Evolutionary conservation across 306 rosid genomes (phyloP).

Genomic region (Gleditsia sinensis): DNA sequence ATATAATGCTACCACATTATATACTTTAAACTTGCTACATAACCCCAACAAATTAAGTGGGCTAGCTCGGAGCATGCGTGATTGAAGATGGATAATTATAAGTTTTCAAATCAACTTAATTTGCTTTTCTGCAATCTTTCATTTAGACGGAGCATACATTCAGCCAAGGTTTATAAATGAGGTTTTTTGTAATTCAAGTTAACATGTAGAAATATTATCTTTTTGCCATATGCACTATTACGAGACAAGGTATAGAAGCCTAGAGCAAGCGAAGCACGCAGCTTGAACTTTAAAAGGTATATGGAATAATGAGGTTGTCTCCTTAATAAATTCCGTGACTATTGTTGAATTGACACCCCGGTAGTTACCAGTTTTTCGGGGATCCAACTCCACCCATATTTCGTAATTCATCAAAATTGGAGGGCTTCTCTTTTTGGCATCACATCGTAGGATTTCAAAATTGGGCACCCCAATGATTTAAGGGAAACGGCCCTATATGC

Average conservation of each 20-base stretch:
- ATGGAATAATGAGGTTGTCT: slow-evolving; percentile 29
- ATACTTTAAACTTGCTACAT: no score
- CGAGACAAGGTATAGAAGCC: neutral
- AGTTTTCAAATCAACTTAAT: no score
- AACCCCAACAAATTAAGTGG: no score
- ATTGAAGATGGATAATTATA: no score
- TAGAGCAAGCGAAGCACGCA: slow-evolving; percentile 2
- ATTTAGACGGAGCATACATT: no score
- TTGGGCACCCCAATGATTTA: slow-evolving; percentile 15
- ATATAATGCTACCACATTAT: no score
- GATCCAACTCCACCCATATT: neutral
- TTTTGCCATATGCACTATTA: neutral
- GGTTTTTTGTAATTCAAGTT: no score
- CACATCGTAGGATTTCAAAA: neutral
- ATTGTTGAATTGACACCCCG: neutral
- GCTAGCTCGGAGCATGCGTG: no score
- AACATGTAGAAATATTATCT: no score
- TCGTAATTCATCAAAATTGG: neutral
- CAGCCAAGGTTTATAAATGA: no score
- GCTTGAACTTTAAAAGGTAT: slow-evolving; percentile 9
- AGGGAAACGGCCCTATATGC: slow-evolving; percentile 7
- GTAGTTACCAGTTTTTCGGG: slow-evolving; percentile 11
- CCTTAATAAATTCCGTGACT: slow-evolving; percentile 8
- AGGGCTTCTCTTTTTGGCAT: slow-evolving; percentile 40
- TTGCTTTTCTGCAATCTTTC: no score